Evolutionary conservation across 2,329 filamentous ascomycete genomes (phyloP), one percentile per base, ranked within the genome.

Genomic region (Colletotrichum godetiae): DNA sequence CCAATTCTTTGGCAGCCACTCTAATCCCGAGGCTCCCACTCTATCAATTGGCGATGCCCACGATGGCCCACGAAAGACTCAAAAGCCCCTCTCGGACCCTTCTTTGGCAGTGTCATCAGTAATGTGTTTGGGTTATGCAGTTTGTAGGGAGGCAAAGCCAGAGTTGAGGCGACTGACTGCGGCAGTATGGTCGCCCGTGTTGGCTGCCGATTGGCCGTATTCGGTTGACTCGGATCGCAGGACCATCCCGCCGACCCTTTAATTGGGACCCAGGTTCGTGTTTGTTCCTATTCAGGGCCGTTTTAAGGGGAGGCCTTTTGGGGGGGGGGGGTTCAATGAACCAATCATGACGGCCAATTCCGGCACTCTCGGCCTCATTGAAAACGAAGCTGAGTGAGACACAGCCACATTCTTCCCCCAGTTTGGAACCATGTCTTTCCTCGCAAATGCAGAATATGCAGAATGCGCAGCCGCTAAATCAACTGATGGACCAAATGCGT

Each of bases 401-500:
- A 73, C 70, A 73, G 70, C 70, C 70, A 73, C 70, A 68, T 66
- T 57, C 60, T 55, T 56, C 60, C 31, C 37, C 53, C 53, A 22
- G 67, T 27, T 52, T 49, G 42, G 42, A 49, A 49, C 42, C 49
- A 33, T 27, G 56, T 33, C 29, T 56, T 56, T 46, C 24, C 49
- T 65, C n/a, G 33, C 11, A 35, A 55, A 49, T 49, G 42, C 42
- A 49, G 42, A 22, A 11, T 49, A 11, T 22, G 19, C 42, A 49
- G 42, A 22, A n/a, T n/a, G 42, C 42, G 19, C 42, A 22, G 42
- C 42, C 37, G 37, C 37, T 42, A 22, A 22, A 22, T 22, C 42
- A 19, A 22, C 19, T 49, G 42, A 49, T n/a, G 42, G 19, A 49
- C 7, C 1, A 8, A 11, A 11, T 49, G 42, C 57, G 29, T 19